Percentiles rank a stretch among this genome's conserved stretches.
Conservation (phyloP, 495 filamentous ascomycete genomes). For the Amniculicola lignicola region DNA sequence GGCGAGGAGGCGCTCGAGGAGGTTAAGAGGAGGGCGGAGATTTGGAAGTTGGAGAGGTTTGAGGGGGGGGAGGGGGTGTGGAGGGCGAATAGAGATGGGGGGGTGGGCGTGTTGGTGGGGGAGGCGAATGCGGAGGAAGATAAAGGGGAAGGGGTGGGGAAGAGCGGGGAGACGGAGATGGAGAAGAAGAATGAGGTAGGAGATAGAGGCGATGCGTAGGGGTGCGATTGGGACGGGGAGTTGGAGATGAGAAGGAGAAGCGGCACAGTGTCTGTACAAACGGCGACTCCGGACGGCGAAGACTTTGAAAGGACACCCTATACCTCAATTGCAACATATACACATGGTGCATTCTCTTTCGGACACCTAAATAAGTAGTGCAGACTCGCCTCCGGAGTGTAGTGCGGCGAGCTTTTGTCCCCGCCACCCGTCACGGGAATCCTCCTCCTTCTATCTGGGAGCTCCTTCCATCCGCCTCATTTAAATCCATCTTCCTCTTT, state of each 20-base stretch:
- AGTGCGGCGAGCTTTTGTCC: too few relatives aligned
- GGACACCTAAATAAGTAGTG: too few relatives aligned
- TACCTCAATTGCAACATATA: too few relatives aligned
- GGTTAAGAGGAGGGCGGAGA: slow-evolving; percentile 81
- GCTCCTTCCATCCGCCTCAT: too few relatives aligned
- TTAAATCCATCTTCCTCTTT: too few relatives aligned
- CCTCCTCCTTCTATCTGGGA: too few relatives aligned
- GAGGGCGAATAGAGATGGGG: slow-evolving; percentile 86
- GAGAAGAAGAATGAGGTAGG: not conserved
- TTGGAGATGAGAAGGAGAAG: not conserved
- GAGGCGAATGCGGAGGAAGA: slow-evolving; percentile 1
- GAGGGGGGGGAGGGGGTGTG: slow-evolving; percentile 71
- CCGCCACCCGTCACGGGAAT: too few relatives aligned
- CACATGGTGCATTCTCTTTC: too few relatives aligned
- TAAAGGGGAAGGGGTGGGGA: not conserved
- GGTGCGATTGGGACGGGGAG: not conserved
- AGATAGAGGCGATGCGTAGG: not conserved
- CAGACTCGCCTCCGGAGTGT: too few relatives aligned
- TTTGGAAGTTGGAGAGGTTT: slow-evolving; percentile 97
- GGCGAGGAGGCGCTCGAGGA: slow-evolving; percentile 87
- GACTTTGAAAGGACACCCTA: too few relatives aligned
- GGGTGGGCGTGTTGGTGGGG: slow-evolving; percentile 46
- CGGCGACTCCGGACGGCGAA: too few relatives aligned
- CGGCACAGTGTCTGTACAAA: too few relatives aligned
- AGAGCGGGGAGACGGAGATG: not conserved